Conservation (phyloP, 345 rosid species). For the Orychophragmus violaceus region DNA sequence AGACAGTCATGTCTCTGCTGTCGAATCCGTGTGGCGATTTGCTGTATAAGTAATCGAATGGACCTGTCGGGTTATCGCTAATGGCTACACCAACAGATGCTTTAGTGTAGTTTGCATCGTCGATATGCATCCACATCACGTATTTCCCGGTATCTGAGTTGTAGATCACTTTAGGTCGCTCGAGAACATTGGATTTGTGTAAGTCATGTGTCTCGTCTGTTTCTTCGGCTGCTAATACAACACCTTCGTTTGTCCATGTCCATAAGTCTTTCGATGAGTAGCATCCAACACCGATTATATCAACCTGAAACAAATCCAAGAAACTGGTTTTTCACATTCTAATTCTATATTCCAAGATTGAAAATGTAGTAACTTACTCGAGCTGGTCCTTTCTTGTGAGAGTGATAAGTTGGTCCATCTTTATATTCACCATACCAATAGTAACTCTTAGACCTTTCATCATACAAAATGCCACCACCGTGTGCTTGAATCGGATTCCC, state of each 20-base stretch:
- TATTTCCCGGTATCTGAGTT: constrained; percentile 64
- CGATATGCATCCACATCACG: constrained; percentile 98
- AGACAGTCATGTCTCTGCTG: constrained; percentile 91
- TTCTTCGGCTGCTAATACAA: constrained; percentile 73
- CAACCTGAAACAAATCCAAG: constrained; percentile 51
- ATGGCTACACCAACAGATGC: constrained; percentile 73
- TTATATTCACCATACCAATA: constrained; percentile 97
- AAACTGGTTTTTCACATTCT: background rate
- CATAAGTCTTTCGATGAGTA: constrained; percentile 92
- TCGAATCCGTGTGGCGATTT: constrained; percentile 75
- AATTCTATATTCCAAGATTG: background rate
- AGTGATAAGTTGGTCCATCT: constrained; percentile 87
- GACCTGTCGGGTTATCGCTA: constrained; percentile 77
- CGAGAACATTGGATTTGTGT: constrained; percentile 78
- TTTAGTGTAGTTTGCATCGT: constrained; percentile 86
- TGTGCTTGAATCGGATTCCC: constrained; percentile 96
- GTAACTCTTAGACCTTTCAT: constrained; percentile 48
- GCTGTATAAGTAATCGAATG: constrained; percentile 66
- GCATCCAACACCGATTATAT: constrained; percentile 90
- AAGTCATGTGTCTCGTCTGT: constrained; percentile 71
- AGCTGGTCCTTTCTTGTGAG: constrained; percentile 69
- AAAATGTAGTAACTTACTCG: too few species aligned
- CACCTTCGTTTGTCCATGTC: constrained; percentile 91
- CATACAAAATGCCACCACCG: constrained; percentile 77
- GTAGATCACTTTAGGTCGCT: constrained; percentile 89